Percentiles rank a stretch among this genome's conserved stretches.
phyloP scores from a whole-genome alignment of 2,329 filamentous ascomycete genomes.

The Rhynchosporium agropyri region DNA sequence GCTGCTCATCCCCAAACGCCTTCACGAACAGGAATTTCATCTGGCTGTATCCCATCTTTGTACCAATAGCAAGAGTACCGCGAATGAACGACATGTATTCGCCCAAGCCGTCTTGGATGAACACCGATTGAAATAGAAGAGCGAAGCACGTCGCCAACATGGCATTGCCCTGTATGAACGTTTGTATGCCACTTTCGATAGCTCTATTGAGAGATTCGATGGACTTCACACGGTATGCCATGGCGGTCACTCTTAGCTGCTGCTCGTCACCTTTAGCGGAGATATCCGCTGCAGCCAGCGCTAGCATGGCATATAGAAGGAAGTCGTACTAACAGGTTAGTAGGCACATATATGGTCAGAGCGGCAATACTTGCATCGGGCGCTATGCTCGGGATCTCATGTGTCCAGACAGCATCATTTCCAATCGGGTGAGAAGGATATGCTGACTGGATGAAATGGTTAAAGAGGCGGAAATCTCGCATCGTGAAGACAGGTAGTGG shows the following conservation, averaged over 20 bases:
- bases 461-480: slow-evolving; percentile 69
- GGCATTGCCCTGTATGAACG: slow-evolving; percentile 59
- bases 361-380: slow-evolving; percentile 54
- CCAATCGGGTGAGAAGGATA: slow-evolving; percentile 67
- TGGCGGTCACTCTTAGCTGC: slow-evolving; percentile 51
- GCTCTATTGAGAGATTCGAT: slow-evolving; percentile 53
- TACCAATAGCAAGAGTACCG: slow-evolving; percentile 57
- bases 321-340: slow-evolving; percentile 57
- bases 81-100: slow-evolving; percentile 65
- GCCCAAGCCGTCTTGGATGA: slow-evolving; percentile 58
- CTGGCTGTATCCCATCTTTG: slow-evolving; percentile 55
- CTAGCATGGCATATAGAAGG: slow-evolving; percentile 71
- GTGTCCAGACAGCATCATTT: slow-evolving; percentile 68
- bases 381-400: slow-evolving; percentile 67
- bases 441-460: slow-evolving; percentile 64
- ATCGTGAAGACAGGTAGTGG: slow-evolving; percentile 57
- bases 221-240: slow-evolving; percentile 66
- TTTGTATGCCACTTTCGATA: slow-evolving; percentile 44
- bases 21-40: slow-evolving; percentile 56
- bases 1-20: slow-evolving; percentile 48
- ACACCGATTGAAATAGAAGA: slow-evolving; percentile 60
- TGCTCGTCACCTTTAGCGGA: slow-evolving; percentile 46
- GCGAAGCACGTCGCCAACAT: slow-evolving; percentile 62
- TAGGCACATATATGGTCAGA: not conserved
- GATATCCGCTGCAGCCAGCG: slow-evolving; percentile 68